Evolutionary conservation across 176 grass and related monocot genomes (phyloP).

Genomic region (Poa pratensis): DNA sequence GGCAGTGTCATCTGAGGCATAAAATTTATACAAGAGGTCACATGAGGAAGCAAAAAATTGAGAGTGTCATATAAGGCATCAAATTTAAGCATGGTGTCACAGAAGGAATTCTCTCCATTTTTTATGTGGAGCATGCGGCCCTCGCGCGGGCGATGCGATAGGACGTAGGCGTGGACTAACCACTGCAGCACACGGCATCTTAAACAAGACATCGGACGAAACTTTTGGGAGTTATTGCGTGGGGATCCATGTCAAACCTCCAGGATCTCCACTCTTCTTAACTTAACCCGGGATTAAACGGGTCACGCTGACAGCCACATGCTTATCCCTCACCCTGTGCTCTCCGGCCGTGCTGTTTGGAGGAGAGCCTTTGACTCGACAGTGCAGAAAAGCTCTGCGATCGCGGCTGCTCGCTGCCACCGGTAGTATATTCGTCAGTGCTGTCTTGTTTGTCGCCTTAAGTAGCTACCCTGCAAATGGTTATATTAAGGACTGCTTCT

Average conservation of each 20-base stretch:
- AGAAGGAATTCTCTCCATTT: too few relatives aligned
- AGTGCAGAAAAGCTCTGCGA: neutral
- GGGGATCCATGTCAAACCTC: slow-evolving; percentile 10
- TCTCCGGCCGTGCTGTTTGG: neutral
- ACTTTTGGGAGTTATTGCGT: slow-evolving; percentile 37
- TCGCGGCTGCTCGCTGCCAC: neutral
- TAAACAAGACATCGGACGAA: neutral
- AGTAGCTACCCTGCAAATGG: neutral
- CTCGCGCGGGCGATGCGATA: neutral
- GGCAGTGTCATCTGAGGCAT: too few relatives aligned
- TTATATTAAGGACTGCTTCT: neutral
- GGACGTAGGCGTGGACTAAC: neutral
- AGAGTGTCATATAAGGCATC: too few relatives aligned
- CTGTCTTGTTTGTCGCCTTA: neutral
- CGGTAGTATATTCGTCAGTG: neutral
- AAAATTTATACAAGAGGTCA: too few relatives aligned
- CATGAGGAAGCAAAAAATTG: too few relatives aligned
- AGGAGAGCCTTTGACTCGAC: neutral
- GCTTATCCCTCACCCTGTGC: neutral
- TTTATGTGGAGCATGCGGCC: neutral
- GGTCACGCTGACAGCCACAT: neutral
- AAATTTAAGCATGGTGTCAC: too few relatives aligned
- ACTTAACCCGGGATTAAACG: neutral
- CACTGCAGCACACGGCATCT: neutral
- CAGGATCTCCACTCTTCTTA: neutral